Evolutionary conservation across 148 eudicot species (phyloP).

Genomic region (Camellia sinensis): DNA sequence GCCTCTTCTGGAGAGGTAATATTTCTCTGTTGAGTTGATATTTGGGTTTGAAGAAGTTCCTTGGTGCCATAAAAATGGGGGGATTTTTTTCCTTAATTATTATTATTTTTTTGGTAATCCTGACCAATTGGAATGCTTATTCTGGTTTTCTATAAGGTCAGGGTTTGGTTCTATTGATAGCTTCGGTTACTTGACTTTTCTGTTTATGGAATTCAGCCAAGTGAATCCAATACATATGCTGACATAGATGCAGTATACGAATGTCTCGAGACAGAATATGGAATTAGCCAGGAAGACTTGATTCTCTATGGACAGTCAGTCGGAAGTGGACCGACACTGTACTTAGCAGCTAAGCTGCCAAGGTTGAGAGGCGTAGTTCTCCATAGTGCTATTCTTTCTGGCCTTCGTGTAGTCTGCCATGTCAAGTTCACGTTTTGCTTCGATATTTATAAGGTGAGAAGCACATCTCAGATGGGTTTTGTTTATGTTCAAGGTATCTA

Average conservation of each 20-base stretch:
- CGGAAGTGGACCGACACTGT: constrained; percentile 96
- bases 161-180: constrained; percentile 4
- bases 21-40: neutral
- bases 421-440: constrained; percentile 79
- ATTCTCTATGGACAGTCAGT: constrained; percentile 97
- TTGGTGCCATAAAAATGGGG: too few species aligned
- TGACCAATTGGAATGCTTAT: too few species aligned
- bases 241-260: constrained; percentile 97
- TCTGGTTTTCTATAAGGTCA: neutral
- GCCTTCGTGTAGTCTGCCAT: constrained; percentile 93
- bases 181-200: neutral
- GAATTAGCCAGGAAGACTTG: constrained; percentile 87
- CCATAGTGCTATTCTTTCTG: constrained; percentile 98
- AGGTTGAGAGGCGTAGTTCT: constrained; percentile 96
- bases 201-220: constrained; percentile 57
- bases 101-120: too few species aligned
- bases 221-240: constrained; percentile 83
- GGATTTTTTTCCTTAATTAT: too few species aligned
- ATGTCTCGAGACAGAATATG: constrained; percentile 91
- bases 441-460: constrained; percentile 82
- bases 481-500: neutral
- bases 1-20: constrained; percentile 93
- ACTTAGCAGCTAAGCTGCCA: constrained; percentile 84
- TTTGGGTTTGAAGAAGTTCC: too few species aligned
- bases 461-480: neutral